Evolutionary conservation across 345 rosid genomes (phyloP).

Genomic region (Salix exigua): DNA sequence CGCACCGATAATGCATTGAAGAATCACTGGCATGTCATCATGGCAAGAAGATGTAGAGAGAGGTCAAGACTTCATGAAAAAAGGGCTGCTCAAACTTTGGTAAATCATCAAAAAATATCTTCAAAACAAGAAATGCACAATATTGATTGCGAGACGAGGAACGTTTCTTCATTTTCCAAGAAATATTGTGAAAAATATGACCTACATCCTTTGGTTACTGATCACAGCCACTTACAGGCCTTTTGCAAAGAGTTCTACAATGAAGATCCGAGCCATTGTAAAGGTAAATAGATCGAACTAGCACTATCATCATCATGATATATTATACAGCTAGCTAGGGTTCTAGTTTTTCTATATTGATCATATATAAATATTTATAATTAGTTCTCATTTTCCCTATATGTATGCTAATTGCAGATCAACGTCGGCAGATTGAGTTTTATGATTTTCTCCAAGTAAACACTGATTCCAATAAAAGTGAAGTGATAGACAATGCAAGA

Average conservation of each 20-base stretch:
- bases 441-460: conserved; percentile 72
- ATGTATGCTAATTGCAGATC: conserved; percentile 27
- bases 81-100: conserved; percentile 8
- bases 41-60: conserved; percentile 70
- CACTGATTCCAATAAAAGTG: conserved; percentile 56
- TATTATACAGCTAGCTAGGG: background rate
- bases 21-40: conserved; percentile 96
- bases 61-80: conserved; percentile 23
- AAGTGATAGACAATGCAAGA: conserved; percentile 41
- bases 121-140: background rate
- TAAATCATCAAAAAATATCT: background rate
- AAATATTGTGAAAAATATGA: conserved; percentile 10
- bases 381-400: background rate
- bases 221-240: background rate
- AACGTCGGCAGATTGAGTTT: conserved; percentile 42
- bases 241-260: conserved; percentile 1
- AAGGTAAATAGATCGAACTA: conserved; percentile 10
- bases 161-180: conserved; percentile 2
- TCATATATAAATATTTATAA: background rate
- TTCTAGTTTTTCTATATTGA: background rate
- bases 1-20: conserved; percentile 94
- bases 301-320: background rate
- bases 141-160: background rate
- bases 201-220: background rate
- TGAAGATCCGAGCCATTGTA: background rate